Evolutionary conservation across 2,329 filamentous ascomycete species (phyloP), one percentile per base, ranked within the genome.

Genomic region (Fusarium equiseti): DNA sequence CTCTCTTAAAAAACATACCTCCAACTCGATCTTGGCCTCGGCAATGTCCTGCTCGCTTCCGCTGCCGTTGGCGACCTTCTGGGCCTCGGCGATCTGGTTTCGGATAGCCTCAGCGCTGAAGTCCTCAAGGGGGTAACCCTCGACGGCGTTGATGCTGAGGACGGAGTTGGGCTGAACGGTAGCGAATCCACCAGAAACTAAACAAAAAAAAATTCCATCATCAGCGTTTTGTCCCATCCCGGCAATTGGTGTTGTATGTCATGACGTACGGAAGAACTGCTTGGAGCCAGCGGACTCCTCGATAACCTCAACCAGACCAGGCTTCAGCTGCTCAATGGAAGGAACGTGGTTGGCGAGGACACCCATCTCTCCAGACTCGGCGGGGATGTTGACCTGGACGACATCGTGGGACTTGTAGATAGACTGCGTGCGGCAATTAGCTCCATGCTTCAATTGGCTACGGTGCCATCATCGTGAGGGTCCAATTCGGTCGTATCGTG

Each of bases 301-400:
- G 76, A 98, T 90, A 80, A 99, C 88, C 88, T 98, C 95, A 76
- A 99, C 89, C 76, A 98, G 86, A 79, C 96, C 96, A 68, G 96
- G 95, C 90, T 97, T 97, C 84, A 99, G 89, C 88, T 99, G 96
- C 89, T 99, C 96, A 81, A 99, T 98, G 70, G 95, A 94, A 73
- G 96, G 95, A 79, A 99, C 96, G 90, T 99, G 96, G 89, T 96
- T 97, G 82, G 96, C 96, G 81, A 99, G 92, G 78, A 99, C 92
- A 92, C 96, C 96, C 96, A 99, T 99, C 79, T 98, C 96, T 82
- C 96, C 96, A 71, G 95, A 97, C 84, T 97, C 96, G 80, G 96
- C 96, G 82, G 96, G 92, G 80, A 99, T 91, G 90, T 99, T 99
- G 88, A 99, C 96, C 88, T 99, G 96, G 80, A 98, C 91, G 80